Base-by-base conservation (phyloP, 1,284 basidiomycete genomes). In the Cutaneotrichosporon arboriforme region DNA sequence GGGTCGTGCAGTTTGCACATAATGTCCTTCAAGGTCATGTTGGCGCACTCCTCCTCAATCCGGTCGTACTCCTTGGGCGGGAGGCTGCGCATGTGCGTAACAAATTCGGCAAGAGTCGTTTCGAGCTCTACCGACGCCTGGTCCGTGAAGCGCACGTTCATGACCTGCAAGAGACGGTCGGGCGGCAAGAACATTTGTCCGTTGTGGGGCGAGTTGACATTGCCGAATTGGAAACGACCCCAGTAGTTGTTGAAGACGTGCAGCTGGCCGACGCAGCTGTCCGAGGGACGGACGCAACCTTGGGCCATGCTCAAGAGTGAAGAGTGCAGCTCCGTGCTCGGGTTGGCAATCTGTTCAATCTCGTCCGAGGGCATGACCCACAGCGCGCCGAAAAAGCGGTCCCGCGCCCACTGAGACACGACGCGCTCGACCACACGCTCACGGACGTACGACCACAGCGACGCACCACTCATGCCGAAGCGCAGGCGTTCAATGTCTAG, bases 351-450 rank as follows among this genome's bases (percentile, higher is more conserved):
- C 47, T 61, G 60, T 4, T 39, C 26, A 18, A 69, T 49, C 47
- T 69, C 68, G 39, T 68, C 66, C 15, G 51, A 53, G 4, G 68
- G 68, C 23, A 58, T 45, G 18, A 69, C 56, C 68, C 68, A 69
- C 22, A 59, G 60, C 8, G 62, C 68, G 17, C 50, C 43, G 22
- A 54, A 44, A 21, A 68, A 54, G 10, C 68, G 58, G 37, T 60
- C 58, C 17, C 22, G 49, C 43, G 60, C 42, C 51, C 55, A 69
- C 14, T 54, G 48, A 26, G 59, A 50, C 41, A 69, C 48, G 33
- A 52, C 58, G 7, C 46, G 55, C 4, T 46, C 20, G 23, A 52
- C 43, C 14, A 66, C 45, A 45, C 52, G 57, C 0, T 34, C 37
- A 18, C 59, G 51, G n/a, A 59, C 18, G 15, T 38, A 22, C 12